Base-by-base conservation (phyloP, 2,329 filamentous ascomycete genomes). In the Ophiostoma himal-ulmi region DNA sequence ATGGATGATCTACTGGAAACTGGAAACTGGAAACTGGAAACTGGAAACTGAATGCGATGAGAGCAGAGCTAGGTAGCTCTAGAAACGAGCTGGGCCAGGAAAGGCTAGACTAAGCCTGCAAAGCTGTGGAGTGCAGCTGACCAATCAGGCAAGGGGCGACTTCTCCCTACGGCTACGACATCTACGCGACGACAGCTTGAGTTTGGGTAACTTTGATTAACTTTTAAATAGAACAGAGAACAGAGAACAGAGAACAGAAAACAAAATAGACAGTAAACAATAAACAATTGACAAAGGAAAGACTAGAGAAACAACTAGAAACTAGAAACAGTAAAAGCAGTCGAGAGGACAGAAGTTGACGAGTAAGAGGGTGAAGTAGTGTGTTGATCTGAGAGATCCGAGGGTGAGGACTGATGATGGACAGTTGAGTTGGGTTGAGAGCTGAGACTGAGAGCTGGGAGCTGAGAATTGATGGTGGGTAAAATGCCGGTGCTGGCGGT, bases 281-380 rank as follows among this genome's bases (percentile, higher is more conserved):
- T 48, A 60, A 17, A 60, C 10, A n/a, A 52, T 48, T 30, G 13
- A 60, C 57, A 62, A 34, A 62, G 57, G 57, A 62, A 62, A 62
- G 44, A 48, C 44, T n/a, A 44, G 44, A n/a, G 44, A 10, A 54
- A 54, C 3, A 34, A 62, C 54, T 22, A 26, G 60, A 69, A 37
- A 66, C n/a, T 44, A n/a, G 30, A 22, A 26, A 30, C 57, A 30
- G 20, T 34, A 14, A 36, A 52, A 26, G 52, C 54, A 48, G 64
- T 6, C 10, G 26, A 65, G 44, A 69, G 48, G 30, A 69, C n/a
- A 54, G 20, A 54, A 30, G 30, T 30, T 30, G n/a, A 20, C 7
- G 17, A 17, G 5, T 4, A 6, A 22, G n/a, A 17, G 20, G 52
- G 20, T 22, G n/a, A 22, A 11, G 20, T 7, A 22, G 20, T 30